Percentiles rank a stretch among this genome's conserved stretches.
These are phyloP conservation scores for Nannizziopsis barbatae DNA, from an alignment of 2,329 filamentous ascomycete species.

Conservation along the genomic window DNA sequence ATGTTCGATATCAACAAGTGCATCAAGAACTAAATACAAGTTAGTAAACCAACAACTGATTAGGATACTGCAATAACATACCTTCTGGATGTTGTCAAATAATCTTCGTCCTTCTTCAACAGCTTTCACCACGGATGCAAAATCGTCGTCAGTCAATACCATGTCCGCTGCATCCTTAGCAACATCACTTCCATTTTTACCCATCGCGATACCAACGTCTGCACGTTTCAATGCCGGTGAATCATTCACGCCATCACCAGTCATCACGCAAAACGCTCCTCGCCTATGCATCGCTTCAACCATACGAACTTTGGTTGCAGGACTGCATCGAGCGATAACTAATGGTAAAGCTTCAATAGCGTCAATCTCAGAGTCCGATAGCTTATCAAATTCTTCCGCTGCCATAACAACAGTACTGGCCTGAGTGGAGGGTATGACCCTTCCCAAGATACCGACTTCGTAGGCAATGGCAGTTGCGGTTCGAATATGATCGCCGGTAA, in stretches of 20 bases:
- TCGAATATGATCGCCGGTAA: constrained; percentile 64
- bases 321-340: constrained; percentile 42
- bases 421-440: constrained; percentile 41
- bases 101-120: constrained; percentile 67
- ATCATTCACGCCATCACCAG: constrained; percentile 69
- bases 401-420: constrained; percentile 55
- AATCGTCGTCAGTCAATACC: constrained; percentile 54
- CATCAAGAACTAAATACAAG: constrained; percentile 52
- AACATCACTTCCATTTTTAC: constrained; percentile 61
- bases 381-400: constrained; percentile 61
- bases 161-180: constrained; percentile 57
- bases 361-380: constrained; percentile 59
- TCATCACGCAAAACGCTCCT: constrained; percentile 63
- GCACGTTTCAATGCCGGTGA: constrained; percentile 61
- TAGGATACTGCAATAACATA: constrained; percentile 3
- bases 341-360: constrained; percentile 39
- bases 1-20: constrained; percentile 72
- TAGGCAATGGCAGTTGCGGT: constrained; percentile 64
- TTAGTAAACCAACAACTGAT: constrained; percentile 1
- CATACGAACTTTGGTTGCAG: constrained; percentile 63
- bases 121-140: constrained; percentile 69
- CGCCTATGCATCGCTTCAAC: constrained; percentile 47
- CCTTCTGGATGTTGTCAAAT: constrained; percentile 66
- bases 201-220: constrained; percentile 76
- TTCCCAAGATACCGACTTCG: constrained; percentile 58